A percentile compares a stretch with the other conserved stretches of the same genome.
Conservation (phyloP, 1,284 basidiomycete genomes). For the Malassezia slooffiae region DNA sequence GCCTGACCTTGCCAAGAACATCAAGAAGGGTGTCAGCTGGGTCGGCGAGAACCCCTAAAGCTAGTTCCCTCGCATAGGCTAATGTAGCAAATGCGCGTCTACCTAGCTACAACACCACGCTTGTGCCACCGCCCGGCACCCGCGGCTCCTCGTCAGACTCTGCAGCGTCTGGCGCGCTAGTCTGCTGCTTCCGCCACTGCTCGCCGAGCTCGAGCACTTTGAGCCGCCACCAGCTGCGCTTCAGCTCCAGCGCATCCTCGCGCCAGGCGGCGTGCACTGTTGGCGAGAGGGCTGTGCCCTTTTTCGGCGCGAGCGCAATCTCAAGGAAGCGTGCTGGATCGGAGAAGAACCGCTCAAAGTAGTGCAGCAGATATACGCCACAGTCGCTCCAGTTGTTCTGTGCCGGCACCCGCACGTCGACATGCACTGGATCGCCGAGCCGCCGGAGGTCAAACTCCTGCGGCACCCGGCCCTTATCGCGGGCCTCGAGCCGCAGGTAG, state of each 20-base stretch:
- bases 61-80: too few relatives aligned
- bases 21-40: conserved; percentile 45
- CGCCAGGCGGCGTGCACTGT: too few relatives aligned
- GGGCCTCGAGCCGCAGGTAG: conserved; percentile 70
- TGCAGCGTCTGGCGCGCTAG: too few relatives aligned
- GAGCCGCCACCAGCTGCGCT: too few relatives aligned
- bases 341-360: conserved; percentile 37
- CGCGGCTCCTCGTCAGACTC: too few relatives aligned
- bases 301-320: conserved; percentile 8
- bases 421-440: conserved; percentile 15
- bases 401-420: conserved; percentile 50
- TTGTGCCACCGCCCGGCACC: too few relatives aligned
- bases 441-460: conserved; percentile 4
- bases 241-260: too few relatives aligned
- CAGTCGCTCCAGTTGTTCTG: conserved; percentile 79
- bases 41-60: conserved; percentile 33
- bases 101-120: too few relatives aligned
- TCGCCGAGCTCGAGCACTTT: too few relatives aligned
- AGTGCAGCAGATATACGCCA: conserved; percentile 50
- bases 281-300: too few relatives aligned
- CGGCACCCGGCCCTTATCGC: conserved; percentile 57
- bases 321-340: conserved; percentile 23
- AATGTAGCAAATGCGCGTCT: neutral
- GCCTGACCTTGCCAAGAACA: conserved; percentile 46
- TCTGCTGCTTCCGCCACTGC: too few relatives aligned